Evolutionary conservation across 768 basidiomycete genomes (phyloP), one percentile per base, ranked within the genome.

Genomic region (Termitomyces sp.): DNA sequence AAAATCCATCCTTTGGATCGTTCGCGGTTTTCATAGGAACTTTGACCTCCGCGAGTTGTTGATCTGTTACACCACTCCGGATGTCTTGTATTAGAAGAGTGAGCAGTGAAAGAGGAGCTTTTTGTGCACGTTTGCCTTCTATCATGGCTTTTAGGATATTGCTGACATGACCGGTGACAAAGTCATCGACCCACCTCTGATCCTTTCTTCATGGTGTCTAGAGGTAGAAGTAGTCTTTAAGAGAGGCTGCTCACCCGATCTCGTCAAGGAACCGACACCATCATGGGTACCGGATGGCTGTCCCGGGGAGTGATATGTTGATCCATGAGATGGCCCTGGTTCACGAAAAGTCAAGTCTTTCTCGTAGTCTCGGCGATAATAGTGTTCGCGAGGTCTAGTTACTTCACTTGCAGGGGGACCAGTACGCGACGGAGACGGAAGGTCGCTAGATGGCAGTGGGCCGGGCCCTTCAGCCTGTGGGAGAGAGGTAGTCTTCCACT

Each of bases 21-120:
- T 80, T 78, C 3, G 77, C 74, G 6, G 67, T 64, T 64, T 69
- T 80, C 38, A 90, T 68, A n/a, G 79, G 80, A 32, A 89, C 78
- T 38, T 73, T 78, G 20, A 91, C 81, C 67, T 91, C 89, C 1
- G 83, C 83, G 20, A 90, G 74, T 63, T 83, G 82, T 55, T 75
- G 70, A 66, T 89, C 88, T 36, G 71, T 69, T 1, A 71, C 71
- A 6, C 78, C 80, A 60, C 75, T 79, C 36, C 88, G 80, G 50
- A 73, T 60, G 61, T 90, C 88, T 54, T 83, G 78, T 13, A 90
- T 88, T 8, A 90, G 75, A 42, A 90, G 62, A 12, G 88, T 90
- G 9, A 90, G 71, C 72, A 88, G 80, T 44, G 84, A 77, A 56
- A 76, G 54, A 36, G 69, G 68, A 53, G 57, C 50, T 57, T 58